Evolutionary conservation across 768 basidiomycete genomes (phyloP).

Genomic region (Pisolithus sp.): DNA sequence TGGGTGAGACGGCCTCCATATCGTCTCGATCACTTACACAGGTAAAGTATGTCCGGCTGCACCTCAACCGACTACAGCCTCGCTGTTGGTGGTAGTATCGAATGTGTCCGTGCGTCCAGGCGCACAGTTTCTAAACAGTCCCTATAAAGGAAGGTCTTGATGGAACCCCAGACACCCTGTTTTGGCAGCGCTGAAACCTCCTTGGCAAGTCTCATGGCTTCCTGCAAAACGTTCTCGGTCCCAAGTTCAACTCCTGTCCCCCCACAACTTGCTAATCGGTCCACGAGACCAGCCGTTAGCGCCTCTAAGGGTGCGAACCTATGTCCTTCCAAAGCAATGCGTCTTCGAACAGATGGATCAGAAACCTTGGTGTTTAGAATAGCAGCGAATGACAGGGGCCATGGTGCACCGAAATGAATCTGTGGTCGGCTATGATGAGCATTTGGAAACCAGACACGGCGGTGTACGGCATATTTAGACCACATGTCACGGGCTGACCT

Average conservation of each 20-base stretch:
- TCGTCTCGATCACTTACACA: too few species aligned
- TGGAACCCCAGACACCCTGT: slow-evolving; percentile 64
- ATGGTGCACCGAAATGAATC: slow-evolving; percentile 78
- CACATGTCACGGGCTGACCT: slow-evolving; percentile 36
- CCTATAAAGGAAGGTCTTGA: slow-evolving; percentile 58
- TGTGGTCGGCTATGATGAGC: slow-evolving; percentile 16
- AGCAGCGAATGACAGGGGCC: slow-evolving; percentile 66
- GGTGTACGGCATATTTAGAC: neutral
- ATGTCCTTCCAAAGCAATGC: slow-evolving; percentile 75
- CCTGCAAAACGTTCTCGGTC: slow-evolving; percentile 54
- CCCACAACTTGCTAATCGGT: slow-evolving; percentile 40
- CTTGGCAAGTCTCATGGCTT: slow-evolving; percentile 59
- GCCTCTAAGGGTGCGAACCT: slow-evolving; percentile 73
- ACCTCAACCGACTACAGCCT: neutral
- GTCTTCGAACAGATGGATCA: slow-evolving; percentile 51
- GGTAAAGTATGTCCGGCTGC: neutral
- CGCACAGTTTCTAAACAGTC: slow-evolving; percentile 42
- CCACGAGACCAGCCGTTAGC: slow-evolving; percentile 57
- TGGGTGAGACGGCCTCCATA: too few species aligned
- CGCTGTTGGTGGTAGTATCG: slow-evolving; percentile 2
- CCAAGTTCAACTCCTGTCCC: slow-evolving; percentile 41
- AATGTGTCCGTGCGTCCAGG: slow-evolving; percentile 12
- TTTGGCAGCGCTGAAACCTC: slow-evolving; percentile 44
- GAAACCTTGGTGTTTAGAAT: slow-evolving; percentile 62
- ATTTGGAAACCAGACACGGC: neutral